Evolutionary conservation across 2,329 filamentous ascomycete genomes (phyloP).

Genomic region (Alternaria gansuensis): DNA sequence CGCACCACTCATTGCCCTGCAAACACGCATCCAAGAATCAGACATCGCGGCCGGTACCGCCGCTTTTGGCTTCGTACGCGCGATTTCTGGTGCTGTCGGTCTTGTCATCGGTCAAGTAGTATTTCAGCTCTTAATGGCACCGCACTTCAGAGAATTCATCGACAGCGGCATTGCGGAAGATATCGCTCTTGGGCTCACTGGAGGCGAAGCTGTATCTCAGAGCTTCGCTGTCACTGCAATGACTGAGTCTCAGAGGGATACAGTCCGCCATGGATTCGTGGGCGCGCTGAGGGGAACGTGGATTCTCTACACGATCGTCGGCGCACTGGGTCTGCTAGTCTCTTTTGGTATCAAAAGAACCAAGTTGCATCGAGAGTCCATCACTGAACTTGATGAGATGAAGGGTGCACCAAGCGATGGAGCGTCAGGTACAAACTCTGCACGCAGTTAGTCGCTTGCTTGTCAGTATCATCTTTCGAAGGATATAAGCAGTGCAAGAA

Average conservation of each 20-base stretch:
- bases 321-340: constrained; percentile 44
- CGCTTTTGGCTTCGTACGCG: constrained; percentile 60
- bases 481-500: neutral
- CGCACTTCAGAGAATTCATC: constrained; percentile 44
- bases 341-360: constrained; percentile 49
- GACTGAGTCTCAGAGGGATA: constrained; percentile 42
- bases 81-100: constrained; percentile 58
- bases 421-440: neutral
- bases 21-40: constrained; percentile 64
- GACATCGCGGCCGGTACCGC: constrained; percentile 63
- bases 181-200: constrained; percentile 39
- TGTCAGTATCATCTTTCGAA: too few relatives aligned
- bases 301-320: constrained; percentile 60
- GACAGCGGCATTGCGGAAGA: constrained; percentile 29
- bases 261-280: constrained; percentile 56
- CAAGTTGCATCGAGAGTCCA: constrained; percentile 29
- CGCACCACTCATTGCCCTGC: constrained; percentile 64
- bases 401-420: neutral
- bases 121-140: constrained; percentile 66
- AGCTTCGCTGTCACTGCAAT: constrained; percentile 35
- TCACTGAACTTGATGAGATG: neutral
- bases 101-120: constrained; percentile 62
- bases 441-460: neutral
- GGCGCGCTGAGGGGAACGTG: constrained; percentile 59
- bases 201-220: constrained; percentile 48